phyloP scores from a whole-genome alignment of 176 grass and related monocot species.

The Triticum monococcum region DNA sequence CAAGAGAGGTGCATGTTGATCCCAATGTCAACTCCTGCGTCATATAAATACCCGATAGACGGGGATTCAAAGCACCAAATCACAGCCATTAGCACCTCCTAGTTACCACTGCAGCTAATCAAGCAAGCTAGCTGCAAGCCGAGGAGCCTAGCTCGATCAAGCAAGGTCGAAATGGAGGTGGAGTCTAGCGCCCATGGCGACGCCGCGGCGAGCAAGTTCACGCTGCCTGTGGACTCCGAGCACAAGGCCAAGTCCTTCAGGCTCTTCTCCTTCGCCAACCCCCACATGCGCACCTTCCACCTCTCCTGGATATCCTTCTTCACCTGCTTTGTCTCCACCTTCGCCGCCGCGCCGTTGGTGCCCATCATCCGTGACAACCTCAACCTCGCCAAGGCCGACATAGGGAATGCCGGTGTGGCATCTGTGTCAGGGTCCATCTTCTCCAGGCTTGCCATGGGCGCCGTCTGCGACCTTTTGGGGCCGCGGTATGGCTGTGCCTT shows the following conservation, averaged over 20 bases:
- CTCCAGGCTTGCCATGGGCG: slow-evolving; percentile 86
- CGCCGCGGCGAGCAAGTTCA: slow-evolving; percentile 36
- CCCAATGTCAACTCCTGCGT: not conserved
- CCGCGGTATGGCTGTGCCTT: slow-evolving; percentile 87
- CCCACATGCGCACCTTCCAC: slow-evolving; percentile 86
- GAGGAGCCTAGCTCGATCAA: not conserved
- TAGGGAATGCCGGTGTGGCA: slow-evolving; percentile 89
- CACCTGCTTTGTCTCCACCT: slow-evolving; percentile 93
- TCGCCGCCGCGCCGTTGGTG: slow-evolving; percentile 50
- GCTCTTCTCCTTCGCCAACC: slow-evolving; percentile 64
- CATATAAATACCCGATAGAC: not conserved
- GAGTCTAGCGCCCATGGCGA: not conserved
- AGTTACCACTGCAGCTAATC: not conserved
- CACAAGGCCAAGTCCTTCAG: slow-evolving; percentile 78
- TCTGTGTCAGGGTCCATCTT: slow-evolving; percentile 92
- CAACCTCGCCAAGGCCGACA: slow-evolving; percentile 65
- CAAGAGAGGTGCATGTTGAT: not conserved
- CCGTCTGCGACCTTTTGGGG: slow-evolving; percentile 72
- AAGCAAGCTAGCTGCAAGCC: not conserved
- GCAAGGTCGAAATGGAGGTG: not conserved
- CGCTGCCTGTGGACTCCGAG: slow-evolving; percentile 77
- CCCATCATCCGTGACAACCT: slow-evolving; percentile 93
- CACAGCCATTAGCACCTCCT: not conserved
- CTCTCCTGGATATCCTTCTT: slow-evolving; percentile 93
- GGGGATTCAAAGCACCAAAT: not conserved